phyloP scores from a whole-genome alignment of 805 yeast genomes.

The Monosporozyma aquatica region DNA sequence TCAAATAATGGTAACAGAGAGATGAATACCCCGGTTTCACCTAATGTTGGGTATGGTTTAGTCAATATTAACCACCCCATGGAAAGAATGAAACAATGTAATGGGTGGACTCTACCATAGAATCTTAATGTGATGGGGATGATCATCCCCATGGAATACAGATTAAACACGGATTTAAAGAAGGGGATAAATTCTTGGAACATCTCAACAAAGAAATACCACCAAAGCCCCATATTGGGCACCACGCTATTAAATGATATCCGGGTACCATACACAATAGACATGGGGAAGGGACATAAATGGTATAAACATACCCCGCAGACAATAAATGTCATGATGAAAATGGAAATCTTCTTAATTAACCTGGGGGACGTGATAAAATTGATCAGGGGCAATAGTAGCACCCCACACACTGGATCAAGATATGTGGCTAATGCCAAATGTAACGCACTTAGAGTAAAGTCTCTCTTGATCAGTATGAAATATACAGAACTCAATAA shows the following conservation, averaged over 20 bases:
- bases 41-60: constrained; percentile 78
- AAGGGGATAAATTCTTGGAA: constrained; percentile 82
- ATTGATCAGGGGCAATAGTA: no score
- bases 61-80: constrained; percentile 53
- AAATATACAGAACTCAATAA: constrained; percentile 40
- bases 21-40: constrained; percentile 57
- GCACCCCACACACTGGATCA: constrained; percentile 54
- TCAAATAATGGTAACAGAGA: constrained; percentile 40
- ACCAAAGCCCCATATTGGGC: constrained; percentile 95
- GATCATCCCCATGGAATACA: constrained; percentile 57
- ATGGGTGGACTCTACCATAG: constrained; percentile 36
- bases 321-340: constrained; percentile 34
- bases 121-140: constrained; percentile 71
- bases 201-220: constrained; percentile 96
- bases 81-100: constrained; percentile 44
- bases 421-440: constrained; percentile 51
- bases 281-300: neutral
- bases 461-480: constrained; percentile 34
- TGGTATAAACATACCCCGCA: neutral
- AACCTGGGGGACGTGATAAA: no score
- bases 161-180: constrained; percentile 73
- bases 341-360: neutral
- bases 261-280: constrained; percentile 37
- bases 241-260: constrained; percentile 58
- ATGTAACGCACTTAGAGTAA: constrained; percentile 16